Evolutionary conservation across 495 filamentous ascomycete species (phyloP), one percentile per base, ranked within the genome.

Genomic region (Xylaria sp.): DNA sequence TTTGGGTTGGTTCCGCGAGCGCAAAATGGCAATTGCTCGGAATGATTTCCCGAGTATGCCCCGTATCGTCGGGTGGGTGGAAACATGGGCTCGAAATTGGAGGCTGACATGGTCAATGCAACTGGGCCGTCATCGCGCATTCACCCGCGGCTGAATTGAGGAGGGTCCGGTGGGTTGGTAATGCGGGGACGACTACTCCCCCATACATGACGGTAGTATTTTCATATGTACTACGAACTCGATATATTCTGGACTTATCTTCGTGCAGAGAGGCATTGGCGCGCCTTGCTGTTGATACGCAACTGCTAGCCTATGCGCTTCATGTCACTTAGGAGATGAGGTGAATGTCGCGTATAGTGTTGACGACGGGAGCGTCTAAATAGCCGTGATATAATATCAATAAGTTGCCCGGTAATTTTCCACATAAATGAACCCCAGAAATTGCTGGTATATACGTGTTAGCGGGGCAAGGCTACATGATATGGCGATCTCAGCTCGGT

Each of bases 1-100:
- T 70, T 57, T 19, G 41, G 33, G 44, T 65, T 72, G 68, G 63
- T 58, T 79, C 77, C 77, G 77, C 67, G 75, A 75, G 71, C 77
- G 75, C 73, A 79, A 59, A 77, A 72, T 26, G 75, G 77, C 59
- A 79, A 77, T 68, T 61, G 35, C 52, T 69, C 77, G 77, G 77
- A 77, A 72, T 41, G 71, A 72, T 57, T 69, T 75, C 69, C 75
- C 77, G 75, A 77, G 69, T 70, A 50, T 77, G 75, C 72, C 58
- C 73, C 67, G 70, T 48, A 43, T 59, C 31, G 31, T 63, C 68
- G 55, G 68, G 31, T 63, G 44, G 53, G 58, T 70, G 58, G 58
- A 52, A 48, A 61, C 12, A 62, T 43, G 43, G 44, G n/a, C 2
- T 65, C 15, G 37, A 68, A 31, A 58, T 61, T 59, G 41, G 52